Percentiles rank a stretch among this genome's conserved stretches.
Conservation (phyloP, 2,329 filamentous ascomycete genomes). For the Exophiala sp. region DNA sequence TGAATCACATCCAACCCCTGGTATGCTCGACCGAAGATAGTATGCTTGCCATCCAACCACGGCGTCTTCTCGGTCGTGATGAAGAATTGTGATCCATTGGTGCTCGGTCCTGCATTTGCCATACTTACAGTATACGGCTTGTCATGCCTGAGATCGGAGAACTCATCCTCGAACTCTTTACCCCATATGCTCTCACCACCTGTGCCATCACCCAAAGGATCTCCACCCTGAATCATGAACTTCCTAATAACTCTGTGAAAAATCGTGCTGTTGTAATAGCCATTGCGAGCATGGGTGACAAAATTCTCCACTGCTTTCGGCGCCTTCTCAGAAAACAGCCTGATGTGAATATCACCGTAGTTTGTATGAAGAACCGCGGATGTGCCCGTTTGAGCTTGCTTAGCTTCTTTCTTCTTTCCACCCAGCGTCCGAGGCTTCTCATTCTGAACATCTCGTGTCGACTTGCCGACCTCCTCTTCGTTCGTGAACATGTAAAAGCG, state of each 20-base stretch:
- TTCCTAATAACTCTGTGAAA: conserved; percentile 97
- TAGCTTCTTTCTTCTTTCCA: conserved; percentile 48
- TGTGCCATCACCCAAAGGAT: conserved; percentile 83
- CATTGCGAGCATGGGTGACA: conserved; percentile 80
- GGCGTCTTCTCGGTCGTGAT: conserved; percentile 90
- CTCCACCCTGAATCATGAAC: conserved; percentile 94
- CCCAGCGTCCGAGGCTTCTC: conserved; percentile 75
- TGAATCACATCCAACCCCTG: conserved; percentile 92
- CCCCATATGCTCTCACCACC: conserved; percentile 92
- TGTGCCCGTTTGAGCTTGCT: conserved; percentile 68
- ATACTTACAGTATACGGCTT: conserved; percentile 95
- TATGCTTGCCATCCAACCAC: conserved; percentile 95
- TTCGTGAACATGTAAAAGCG: conserved; percentile 99
- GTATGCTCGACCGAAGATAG: conserved; percentile 86
- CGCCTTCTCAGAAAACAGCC: conserved; percentile 86
- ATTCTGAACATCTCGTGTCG: conserved; percentile 86
- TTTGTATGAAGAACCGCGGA: conserved; percentile 87
- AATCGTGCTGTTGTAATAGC: conserved; percentile 96
- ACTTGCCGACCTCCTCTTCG: conserved; percentile 76
- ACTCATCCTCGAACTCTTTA: conserved; percentile 89
- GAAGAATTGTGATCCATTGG: conserved; percentile 96
- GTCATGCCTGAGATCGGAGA: conserved; percentile 85
- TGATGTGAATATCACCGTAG: conserved; percentile 88
- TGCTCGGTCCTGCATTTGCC: conserved; percentile 94
- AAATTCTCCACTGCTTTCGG: conserved; percentile 98